These are phyloP conservation scores for Echium plantagineum DNA, from an alignment of 257 asterid genomes.

Conservation along the genomic window DNA sequence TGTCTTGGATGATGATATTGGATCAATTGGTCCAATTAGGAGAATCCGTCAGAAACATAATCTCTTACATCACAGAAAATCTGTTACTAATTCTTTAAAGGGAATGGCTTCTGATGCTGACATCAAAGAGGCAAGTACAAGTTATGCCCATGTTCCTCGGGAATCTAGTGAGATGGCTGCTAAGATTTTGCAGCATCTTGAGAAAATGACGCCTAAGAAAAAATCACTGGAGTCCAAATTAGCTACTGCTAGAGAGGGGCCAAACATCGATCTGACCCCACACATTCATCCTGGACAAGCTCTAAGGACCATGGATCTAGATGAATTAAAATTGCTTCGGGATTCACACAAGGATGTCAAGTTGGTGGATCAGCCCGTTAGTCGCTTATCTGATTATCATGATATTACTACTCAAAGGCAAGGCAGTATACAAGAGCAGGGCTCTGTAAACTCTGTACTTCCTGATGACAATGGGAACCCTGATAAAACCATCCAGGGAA, in stretches of 20 bases:
- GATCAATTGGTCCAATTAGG: too few species aligned
- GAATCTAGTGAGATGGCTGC: slow-evolving; percentile 70
- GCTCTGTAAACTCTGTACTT: background rate
- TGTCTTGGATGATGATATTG: slow-evolving; percentile 61
- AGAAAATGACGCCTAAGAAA: slow-evolving; percentile 56
- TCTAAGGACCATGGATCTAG: slow-evolving; percentile 44
- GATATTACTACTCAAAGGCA: slow-evolving; percentile 2
- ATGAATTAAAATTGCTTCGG: slow-evolving; percentile 37
- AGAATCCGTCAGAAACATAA: slow-evolving; percentile 70
- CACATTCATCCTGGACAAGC: slow-evolving; percentile 50
- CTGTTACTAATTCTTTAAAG: slow-evolving; percentile 22
- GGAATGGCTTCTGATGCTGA: slow-evolving; percentile 32
- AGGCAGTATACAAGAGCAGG: slow-evolving; percentile 1
- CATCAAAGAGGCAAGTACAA: slow-evolving; percentile 25
- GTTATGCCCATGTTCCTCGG: slow-evolving; percentile 42
- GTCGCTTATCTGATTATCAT: background rate
- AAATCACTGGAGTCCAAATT: slow-evolving; percentile 51
- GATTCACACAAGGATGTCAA: slow-evolving; percentile 26
- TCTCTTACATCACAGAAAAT: slow-evolving; percentile 27
- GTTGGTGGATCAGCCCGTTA: slow-evolving; percentile 11
- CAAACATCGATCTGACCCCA: slow-evolving; percentile 38
- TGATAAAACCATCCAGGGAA: background rate
- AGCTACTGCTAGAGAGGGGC: slow-evolving; percentile 28
- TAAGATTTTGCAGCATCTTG: slow-evolving; percentile 74
- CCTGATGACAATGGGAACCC: slow-evolving; percentile 12